Evolutionary conservation across 2,329 filamentous ascomycete genomes (phyloP).

Genomic region (Exophiala lecanii-corni): DNA sequence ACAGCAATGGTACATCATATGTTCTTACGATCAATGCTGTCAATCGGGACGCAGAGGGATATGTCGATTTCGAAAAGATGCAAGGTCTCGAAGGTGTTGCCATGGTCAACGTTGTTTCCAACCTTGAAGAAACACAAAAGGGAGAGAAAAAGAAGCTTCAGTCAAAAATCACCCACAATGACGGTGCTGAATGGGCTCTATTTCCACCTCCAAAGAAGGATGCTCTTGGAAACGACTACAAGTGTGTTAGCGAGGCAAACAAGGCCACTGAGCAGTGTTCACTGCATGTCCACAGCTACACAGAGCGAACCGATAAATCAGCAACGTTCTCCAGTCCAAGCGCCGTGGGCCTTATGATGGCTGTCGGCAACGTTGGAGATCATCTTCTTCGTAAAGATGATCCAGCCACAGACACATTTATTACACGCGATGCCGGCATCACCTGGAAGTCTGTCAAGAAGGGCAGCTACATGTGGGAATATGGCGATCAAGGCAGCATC

Average conservation of each 20-base stretch:
- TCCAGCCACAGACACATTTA: conserved; percentile 83
- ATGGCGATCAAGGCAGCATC: conserved; percentile 90
- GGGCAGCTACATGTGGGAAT: conserved; percentile 88
- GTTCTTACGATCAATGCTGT: conserved; percentile 76
- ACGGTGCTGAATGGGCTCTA: conserved; percentile 80
- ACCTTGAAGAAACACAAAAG: conserved; percentile 59
- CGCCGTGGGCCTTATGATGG: conserved; percentile 87
- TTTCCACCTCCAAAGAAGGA: conserved; percentile 69
- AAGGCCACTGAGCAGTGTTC: conserved; percentile 63
- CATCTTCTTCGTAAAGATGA: conserved; percentile 63
- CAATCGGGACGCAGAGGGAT: conserved; percentile 71
- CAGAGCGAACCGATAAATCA: conserved; percentile 74
- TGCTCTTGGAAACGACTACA: conserved; percentile 64
- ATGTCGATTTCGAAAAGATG: conserved; percentile 96
- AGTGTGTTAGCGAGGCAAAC: conserved; percentile 59
- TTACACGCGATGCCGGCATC: conserved; percentile 86
- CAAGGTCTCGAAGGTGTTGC: conserved; percentile 84
- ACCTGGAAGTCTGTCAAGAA: conserved; percentile 82
- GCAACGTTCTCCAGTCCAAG: conserved; percentile 85
- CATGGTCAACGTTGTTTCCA: conserved; percentile 79
- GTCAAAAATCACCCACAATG: conserved; percentile 93
- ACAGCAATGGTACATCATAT: conserved; percentile 96
- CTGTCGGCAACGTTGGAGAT: conserved; percentile 81
- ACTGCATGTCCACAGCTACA: conserved; percentile 92
- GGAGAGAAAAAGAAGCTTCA: conserved; percentile 73